A percentile compares a stretch with the other conserved stretches of the same genome.
Evolutionary conservation across 805 yeast genomes (phyloP).

Genomic region (Zygotorulaspora danielsina): DNA sequence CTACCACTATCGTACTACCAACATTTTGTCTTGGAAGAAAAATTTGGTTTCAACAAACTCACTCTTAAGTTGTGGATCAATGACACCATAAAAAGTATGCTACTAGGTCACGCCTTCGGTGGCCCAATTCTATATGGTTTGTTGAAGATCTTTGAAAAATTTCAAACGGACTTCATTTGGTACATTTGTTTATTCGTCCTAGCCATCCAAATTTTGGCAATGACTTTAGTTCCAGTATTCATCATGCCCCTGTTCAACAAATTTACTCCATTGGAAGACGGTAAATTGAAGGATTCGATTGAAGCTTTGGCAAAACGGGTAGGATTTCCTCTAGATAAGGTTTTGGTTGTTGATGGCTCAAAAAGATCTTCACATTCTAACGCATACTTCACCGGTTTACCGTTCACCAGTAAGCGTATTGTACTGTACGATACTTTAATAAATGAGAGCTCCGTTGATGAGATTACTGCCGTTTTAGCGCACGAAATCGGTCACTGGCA

Average conservation of each 20-base stretch:
- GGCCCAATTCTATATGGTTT: constrained; percentile 70
- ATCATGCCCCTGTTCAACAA: constrained; percentile 93
- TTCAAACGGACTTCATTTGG: constrained; percentile 75
- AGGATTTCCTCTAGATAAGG: constrained; percentile 78
- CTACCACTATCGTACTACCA: constrained; percentile 72
- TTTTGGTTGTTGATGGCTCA: constrained; percentile 94
- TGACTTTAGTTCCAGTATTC: constrained; percentile 75
- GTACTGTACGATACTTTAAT: constrained; percentile 90
- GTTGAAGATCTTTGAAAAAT: constrained; percentile 73
- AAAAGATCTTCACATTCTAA: constrained; percentile 94
- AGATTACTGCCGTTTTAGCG: constrained; percentile 92
- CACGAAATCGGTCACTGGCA: constrained; percentile 99
- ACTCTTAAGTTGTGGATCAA: constrained; percentile 67
- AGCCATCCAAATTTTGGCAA: constrained; percentile 63
- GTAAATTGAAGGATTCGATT: constrained; percentile 77
- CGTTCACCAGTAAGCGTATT: constrained; percentile 89
- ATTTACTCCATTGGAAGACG: constrained; percentile 83
- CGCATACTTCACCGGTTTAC: constrained; percentile 93
- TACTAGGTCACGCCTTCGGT: constrained; percentile 55
- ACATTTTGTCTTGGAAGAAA: constrained; percentile 86
- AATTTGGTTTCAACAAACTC: constrained; percentile 87
- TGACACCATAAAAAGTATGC: constrained; percentile 61
- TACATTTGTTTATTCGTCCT: constrained; percentile 73
- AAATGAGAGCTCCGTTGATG: constrained; percentile 66
- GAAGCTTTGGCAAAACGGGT: constrained; percentile 72